Evolutionary conservation across 768 basidiomycete species (phyloP), one percentile per base, ranked within the genome.

Genomic region (Pulveroboletus frians): DNA sequence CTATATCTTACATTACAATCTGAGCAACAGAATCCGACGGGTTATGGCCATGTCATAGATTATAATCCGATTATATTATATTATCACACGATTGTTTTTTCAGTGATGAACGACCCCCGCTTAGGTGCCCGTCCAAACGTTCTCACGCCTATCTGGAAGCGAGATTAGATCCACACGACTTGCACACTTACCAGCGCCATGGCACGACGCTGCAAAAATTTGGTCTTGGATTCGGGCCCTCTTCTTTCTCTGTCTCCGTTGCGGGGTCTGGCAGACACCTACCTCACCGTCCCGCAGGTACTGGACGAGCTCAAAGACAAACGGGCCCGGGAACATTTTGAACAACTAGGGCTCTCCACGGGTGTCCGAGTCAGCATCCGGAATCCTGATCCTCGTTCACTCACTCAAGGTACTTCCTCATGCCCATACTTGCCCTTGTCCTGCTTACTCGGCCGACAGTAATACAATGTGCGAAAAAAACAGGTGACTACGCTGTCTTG

Each of bases 161-260:
- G 14, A 39, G 54, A 57, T 57, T 43, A 49, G 41, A 49, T 43
- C 30, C 23, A 30, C 41, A 26, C 15, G 32, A 46, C 21, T 29
- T 53, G 37, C 8, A 26, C 29, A 29, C 13, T 20, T 9, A 29
- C 8, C 47, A 40, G n/a, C 42, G 15, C 42, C 53, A 68, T 69
- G 66, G 21, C 63, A 11, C 73, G 74, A 13, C 77, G 75, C 49
- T 89, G 87, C 70, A 85, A 80, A 65, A 81, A 80, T 53, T 79
- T 98, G 13, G 85, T 98, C 7, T 83, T 98, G 42, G 95, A 98
- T 78, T 87, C 95, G 1, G 93, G 92, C 2, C 94, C 95, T 3
- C 74, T 97, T 1, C 82, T 98, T 4, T 91, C 92, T 3, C 74
- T 95, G 3, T 85, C 88, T 0, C 92, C 94, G 0, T 77, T 98